A percentile compares a stretch with the other conserved stretches of the same genome.
phyloP scores from a whole-genome alignment of 164 flowering plant species.

The Protea cynaroides region DNA sequence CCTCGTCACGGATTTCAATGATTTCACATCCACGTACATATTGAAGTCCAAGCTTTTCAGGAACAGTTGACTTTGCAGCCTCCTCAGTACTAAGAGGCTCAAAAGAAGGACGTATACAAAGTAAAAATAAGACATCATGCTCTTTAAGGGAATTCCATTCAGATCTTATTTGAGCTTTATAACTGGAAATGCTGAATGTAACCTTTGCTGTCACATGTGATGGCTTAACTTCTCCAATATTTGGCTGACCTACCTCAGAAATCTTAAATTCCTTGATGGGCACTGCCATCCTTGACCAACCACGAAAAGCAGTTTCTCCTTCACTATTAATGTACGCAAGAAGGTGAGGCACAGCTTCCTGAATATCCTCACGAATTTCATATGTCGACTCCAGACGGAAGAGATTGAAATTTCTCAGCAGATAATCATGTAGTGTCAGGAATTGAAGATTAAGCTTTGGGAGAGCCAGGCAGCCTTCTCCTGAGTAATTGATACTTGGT shows the following conservation, averaged over 20 bases:
- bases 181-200: conserved; percentile 83
- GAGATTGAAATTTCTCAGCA: conserved; percentile 92
- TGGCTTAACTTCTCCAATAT: conserved; percentile 97
- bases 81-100: conserved; percentile 92
- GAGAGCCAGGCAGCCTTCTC: conserved; percentile 99
- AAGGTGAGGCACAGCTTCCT: conserved; percentile 96
- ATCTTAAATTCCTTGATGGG: conserved; percentile 82
- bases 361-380: conserved; percentile 98
- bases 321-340: conserved; percentile 89
- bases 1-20: conserved; percentile 93
- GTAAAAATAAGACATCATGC: conserved; percentile 95
- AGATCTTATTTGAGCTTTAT: conserved; percentile 74
- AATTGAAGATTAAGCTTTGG: conserved; percentile 95
- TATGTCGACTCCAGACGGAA: conserved; percentile 98
- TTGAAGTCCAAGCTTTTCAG: conserved; percentile 92
- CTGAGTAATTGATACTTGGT: conserved; percentile 97
- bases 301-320: conserved; percentile 96
- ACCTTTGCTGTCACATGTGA: conserved; percentile 89
- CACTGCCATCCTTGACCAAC: conserved; percentile 99
- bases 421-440: conserved; percentile 92
- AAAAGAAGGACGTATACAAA: conserved; percentile 84
- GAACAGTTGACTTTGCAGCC: conserved; percentile 77
- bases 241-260: conserved; percentile 86
- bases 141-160: conserved; percentile 97
- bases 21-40: conserved; percentile 97